These are phyloP conservation scores for Ceratobasidium papillatum DNA, from an alignment of 1,284 basidiomycete species.

Conservation along the genomic window DNA sequence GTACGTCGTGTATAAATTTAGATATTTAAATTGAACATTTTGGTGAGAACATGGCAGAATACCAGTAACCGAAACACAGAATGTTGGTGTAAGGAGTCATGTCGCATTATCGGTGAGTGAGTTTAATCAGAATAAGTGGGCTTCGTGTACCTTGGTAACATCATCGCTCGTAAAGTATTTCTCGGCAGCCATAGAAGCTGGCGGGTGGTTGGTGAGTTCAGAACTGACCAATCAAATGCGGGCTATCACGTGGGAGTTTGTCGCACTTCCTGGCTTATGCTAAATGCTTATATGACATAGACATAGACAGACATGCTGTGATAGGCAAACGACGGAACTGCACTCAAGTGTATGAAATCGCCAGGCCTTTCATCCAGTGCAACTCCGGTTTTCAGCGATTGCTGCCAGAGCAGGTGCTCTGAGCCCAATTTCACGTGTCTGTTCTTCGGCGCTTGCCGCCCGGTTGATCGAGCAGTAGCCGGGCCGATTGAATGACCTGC, in stretches of 20 bases:
- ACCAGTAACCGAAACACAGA: neutral
- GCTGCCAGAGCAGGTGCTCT: neutral
- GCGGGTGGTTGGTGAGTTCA: neutral
- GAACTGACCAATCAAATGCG: neutral
- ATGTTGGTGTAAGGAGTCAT: no score
- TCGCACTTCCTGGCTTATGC: neutral
- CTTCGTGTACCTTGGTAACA: slow-evolving; percentile 21
- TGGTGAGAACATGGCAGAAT: slow-evolving; percentile 4
- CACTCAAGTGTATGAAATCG: neutral
- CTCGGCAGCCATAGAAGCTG: neutral
- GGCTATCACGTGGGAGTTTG: neutral
- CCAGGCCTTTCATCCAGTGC: neutral
- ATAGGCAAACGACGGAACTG: neutral
- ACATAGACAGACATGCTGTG: neutral
- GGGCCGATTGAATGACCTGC: slow-evolving; percentile 15
- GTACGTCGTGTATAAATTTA: neutral
- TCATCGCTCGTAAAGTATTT: slow-evolving; percentile 21
- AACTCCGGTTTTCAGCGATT: neutral
- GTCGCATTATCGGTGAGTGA: no score
- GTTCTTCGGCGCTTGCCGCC: neutral
- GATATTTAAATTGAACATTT: neutral
- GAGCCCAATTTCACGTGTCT: slow-evolving; percentile 4
- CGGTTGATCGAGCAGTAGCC: neutral
- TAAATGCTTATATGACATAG: neutral
- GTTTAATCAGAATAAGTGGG: neutral